These are phyloP conservation scores for Parasitella parasitica DNA, from an alignment of 371 early-diverging fungal genomes.

Conservation along the genomic window DNA sequence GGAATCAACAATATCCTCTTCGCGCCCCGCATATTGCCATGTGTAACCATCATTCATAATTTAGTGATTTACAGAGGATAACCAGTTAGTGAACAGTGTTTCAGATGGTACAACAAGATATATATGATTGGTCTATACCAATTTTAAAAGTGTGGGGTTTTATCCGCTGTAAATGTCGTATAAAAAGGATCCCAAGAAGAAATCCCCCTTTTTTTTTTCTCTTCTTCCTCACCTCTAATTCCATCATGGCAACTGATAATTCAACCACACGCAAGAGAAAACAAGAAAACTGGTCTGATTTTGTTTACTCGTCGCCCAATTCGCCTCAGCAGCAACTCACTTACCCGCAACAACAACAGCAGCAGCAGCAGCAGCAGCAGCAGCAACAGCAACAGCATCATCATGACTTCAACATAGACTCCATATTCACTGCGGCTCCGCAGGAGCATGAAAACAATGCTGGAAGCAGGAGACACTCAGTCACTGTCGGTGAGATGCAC, in stretches of 20 bases:
- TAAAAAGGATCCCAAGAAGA: neutral
- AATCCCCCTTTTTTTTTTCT: constrained; percentile 4
- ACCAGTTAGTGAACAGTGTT: neutral
- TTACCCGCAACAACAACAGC: constrained; percentile 1
- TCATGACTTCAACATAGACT: neutral
- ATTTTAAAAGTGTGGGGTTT: constrained; percentile 6
- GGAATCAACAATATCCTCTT: neutral
- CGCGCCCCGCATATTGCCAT: neutral
- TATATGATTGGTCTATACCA: constrained; percentile 5
- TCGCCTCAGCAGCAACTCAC: constrained; percentile 20
- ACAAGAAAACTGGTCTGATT: constrained; percentile 26
- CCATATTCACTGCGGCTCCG: neutral
- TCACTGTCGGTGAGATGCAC: constrained; percentile 23
- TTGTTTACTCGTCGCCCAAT: constrained; percentile 30
- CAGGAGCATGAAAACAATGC: neutral
- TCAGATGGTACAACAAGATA: constrained; percentile 3
- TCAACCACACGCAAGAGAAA: constrained; percentile 20
- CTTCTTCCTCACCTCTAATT: neutral
- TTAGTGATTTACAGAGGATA: too few relatives aligned
- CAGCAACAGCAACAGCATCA: constrained; percentile 2
- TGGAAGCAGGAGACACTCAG: constrained; percentile 21
- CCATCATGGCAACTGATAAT: constrained; percentile 32
- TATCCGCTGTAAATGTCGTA: neutral
- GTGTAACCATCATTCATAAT: neutral
- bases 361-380: constrained; percentile 2